Base-by-base conservation (phyloP, 1,284 basidiomycete species). In the Papiliotrema fonsecae region DNA sequence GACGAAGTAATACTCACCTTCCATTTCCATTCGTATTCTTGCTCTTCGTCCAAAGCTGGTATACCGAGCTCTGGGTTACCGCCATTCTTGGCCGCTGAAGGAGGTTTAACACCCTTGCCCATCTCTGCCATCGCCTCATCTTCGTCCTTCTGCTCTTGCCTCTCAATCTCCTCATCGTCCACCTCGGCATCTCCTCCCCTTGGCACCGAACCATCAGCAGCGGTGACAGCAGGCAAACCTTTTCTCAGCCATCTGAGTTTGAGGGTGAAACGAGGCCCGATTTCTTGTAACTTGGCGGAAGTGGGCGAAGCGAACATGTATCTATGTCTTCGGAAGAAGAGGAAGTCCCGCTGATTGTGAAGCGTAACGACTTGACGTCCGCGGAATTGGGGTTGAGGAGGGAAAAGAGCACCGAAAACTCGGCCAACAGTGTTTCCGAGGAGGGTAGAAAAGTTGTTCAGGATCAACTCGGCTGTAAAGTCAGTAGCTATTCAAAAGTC, bases 311-410 rank as follows among this genome's bases (percentile, higher is more conserved):
- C 82, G 72, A 97, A 97, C 36, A 90, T 88, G 70, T 97, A 97
- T 61, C 91, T 38, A 76, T 97, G 93, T 56, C 96, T 78, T 51
- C 96, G 78, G 79, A 98, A 97, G 77, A 99, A 99, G 51, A 98
- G 76, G 72, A 97, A 99, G 75, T 99, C 96, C 48, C 96, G 82
- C 71, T 97, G 93, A 65, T 97, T 97, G 72, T 98, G 96, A 25
- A 97, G 78, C 1, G 94, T 97, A 3, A 97, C 92, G 14, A 97
- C 93, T 74, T 99, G 96, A 36, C 96, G 80, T 18, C 96, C 96
- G 71, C 94, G 88, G 65, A 97, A 92, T 72, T 96, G 88, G 0
- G 94, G 93, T 56, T 97, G 79, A 14, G 88, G 87, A 14, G 96
- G 96, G 76, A 98, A 98, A 21, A 94, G 80, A 1, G 88, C 88